Evolutionary conservation across 441 rosid species (phyloP).

Genomic region (Arabidopsis lyrata): DNA sequence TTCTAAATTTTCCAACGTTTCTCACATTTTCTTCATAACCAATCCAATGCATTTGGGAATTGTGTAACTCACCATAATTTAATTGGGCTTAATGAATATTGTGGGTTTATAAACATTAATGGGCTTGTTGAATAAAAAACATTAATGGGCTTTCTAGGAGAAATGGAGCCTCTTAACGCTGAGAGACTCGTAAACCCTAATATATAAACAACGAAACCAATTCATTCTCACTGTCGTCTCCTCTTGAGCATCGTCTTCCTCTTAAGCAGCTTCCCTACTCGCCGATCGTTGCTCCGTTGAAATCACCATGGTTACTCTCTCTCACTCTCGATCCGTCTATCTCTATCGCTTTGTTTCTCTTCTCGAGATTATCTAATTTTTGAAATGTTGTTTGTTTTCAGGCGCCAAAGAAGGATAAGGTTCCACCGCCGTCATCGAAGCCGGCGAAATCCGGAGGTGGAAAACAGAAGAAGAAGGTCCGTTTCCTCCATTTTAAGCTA

Average conservation of each 20-base stretch:
- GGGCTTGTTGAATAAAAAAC: too few species aligned
- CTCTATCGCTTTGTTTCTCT: not conserved
- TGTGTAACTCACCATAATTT: too few species aligned
- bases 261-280: not conserved
- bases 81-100: too few species aligned
- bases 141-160: conserved; percentile 18
- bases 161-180: not conserved
- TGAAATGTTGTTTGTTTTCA: conserved; percentile 23
- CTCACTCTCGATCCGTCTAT: not conserved
- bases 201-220: conserved; percentile 22
- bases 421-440: conserved; percentile 77
- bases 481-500: not conserved
- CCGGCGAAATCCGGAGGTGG: conserved; percentile 83
- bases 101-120: too few species aligned
- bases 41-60: too few species aligned
- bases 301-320: conserved; percentile 28
- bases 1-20: not conserved
- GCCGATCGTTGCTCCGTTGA: conserved; percentile 24
- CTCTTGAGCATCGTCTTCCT: conserved; percentile 6
- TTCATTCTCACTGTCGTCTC: conserved; percentile 23
- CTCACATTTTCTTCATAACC: not conserved
- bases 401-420: conserved; percentile 85
- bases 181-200: conserved; percentile 39
- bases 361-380: not conserved
- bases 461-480: conserved; percentile 82